Percentiles rank a stretch among this genome's conserved stretches.
These are phyloP conservation scores for Phragmites australis DNA, from an alignment of 176 grass and related monocot genomes.

Conservation along the genomic window DNA sequence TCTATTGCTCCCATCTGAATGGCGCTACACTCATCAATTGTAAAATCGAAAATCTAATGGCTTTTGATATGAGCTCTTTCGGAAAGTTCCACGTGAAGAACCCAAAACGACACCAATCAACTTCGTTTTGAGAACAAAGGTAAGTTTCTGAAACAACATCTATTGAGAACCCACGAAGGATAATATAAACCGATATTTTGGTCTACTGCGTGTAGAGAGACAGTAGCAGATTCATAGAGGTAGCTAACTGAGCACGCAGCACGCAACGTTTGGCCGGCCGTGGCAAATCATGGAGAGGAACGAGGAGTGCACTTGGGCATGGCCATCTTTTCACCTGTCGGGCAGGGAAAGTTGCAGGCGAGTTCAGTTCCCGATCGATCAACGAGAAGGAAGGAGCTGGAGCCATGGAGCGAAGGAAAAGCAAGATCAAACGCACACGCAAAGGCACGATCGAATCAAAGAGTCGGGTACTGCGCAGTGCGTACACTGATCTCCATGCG, in stretches of 20 bases:
- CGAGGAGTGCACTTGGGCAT: not conserved
- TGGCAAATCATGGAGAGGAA: not conserved
- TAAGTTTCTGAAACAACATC: too few species aligned
- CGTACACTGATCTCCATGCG: conserved; percentile 19
- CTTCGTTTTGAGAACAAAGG: too few species aligned
- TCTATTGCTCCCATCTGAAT: too few species aligned
- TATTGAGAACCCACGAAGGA: too few species aligned
- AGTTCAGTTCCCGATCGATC: not conserved
- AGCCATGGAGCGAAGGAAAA: not conserved
- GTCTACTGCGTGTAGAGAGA: too few species aligned
- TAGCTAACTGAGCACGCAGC: not conserved
- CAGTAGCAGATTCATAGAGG: too few species aligned
- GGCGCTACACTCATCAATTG: too few species aligned
- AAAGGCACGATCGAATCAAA: conserved; percentile 30
- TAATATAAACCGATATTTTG: too few species aligned
- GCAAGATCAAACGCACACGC: conserved; percentile 36
- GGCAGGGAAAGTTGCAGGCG: not conserved
- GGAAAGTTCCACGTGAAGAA: too few species aligned
- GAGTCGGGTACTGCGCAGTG: conserved; percentile 5
- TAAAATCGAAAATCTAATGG: too few species aligned
- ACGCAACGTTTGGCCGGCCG: conserved; percentile 2
- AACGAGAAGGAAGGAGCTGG: not conserved
- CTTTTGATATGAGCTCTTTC: too few species aligned
- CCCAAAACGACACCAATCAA: too few species aligned
- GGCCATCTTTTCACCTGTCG: not conserved